These are phyloP conservation scores for Cadophora sp. DNA, from an alignment of 2,329 filamentous ascomycete genomes.

Conservation along the genomic window DNA sequence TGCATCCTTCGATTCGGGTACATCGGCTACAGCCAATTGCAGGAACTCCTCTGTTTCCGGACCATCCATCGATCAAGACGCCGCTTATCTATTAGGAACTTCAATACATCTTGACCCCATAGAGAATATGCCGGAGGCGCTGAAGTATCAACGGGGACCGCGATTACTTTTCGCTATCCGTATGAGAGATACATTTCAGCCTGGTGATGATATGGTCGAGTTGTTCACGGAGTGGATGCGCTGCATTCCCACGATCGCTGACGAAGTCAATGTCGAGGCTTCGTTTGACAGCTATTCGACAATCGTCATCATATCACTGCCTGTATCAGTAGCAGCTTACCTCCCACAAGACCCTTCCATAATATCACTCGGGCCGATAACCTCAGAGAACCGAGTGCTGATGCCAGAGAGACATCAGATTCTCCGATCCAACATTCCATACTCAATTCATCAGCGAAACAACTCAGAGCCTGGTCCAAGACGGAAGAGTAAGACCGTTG, in stretches of 20 bases:
- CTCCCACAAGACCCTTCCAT: conserved; percentile 19
- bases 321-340: conserved; percentile 16
- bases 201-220: conserved; percentile 20
- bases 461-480: conserved; percentile 8
- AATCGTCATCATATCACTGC: conserved; percentile 20
- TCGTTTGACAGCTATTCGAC: conserved; percentile 22
- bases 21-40: background rate
- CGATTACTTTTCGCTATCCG: conserved; percentile 24
- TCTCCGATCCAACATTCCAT: background rate
- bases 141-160: conserved; percentile 2
- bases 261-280: conserved; percentile 24
- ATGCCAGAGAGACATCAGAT: conserved; percentile 7
- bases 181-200: conserved; percentile 21
- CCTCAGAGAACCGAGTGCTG: conserved; percentile 16
- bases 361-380: conserved; percentile 19
- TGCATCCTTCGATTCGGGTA: background rate
- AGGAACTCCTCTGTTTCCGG: conserved; percentile 4
- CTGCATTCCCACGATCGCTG: conserved; percentile 22
- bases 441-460: conserved; percentile 12
- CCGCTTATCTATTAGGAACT: background rate
- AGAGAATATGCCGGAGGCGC: background rate
- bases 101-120: background rate
- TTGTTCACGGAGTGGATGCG: conserved; percentile 27
- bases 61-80: background rate
- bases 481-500: background rate